Conservation (phyloP, 495 filamentous ascomycete genomes). For the Aspergillus ostianus region DNA sequence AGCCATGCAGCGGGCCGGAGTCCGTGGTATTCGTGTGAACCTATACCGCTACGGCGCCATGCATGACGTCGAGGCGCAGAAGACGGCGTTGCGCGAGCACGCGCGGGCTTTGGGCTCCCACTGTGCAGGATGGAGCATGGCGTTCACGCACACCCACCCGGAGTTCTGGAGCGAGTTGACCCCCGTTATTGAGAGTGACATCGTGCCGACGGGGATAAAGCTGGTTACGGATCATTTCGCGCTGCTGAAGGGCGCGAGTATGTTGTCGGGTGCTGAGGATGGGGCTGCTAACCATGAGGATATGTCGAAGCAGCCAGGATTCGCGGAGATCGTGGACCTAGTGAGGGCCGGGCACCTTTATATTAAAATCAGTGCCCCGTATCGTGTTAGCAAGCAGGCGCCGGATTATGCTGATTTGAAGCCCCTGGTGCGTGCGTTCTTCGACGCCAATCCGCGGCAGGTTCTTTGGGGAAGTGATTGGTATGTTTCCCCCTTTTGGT, state of each 20-base stretch:
- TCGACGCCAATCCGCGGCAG: conserved; percentile 21
- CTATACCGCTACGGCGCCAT: conserved; percentile 26
- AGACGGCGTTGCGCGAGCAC: conserved; percentile 19
- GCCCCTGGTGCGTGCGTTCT: conserved; percentile 19
- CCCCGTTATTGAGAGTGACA: conserved; percentile 18
- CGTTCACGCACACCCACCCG: conserved; percentile 26
- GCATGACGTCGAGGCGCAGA: conserved; percentile 25
- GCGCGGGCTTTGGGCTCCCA: conserved; percentile 9
- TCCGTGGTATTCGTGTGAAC: conserved; percentile 27
- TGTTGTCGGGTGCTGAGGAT: too few relatives aligned
- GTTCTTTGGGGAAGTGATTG: conserved; percentile 30
- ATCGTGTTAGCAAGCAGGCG: conserved; percentile 21
- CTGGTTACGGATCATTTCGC: conserved; percentile 30
- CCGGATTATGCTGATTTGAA: conserved; percentile 22
- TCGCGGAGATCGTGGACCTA: conserved; percentile 20
- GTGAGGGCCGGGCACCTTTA: conserved; percentile 21
- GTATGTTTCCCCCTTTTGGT: conserved; percentile 9
- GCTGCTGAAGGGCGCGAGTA: conserved; percentile 22
- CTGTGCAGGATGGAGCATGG: conserved; percentile 26
- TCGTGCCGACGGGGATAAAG: conserved; percentile 15
- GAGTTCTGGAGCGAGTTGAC: conserved; percentile 25
- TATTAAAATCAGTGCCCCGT: conserved; percentile 28
- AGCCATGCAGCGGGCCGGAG: conserved; percentile 19
- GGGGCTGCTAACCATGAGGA: too few relatives aligned
- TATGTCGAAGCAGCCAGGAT: conserved; percentile 17